phyloP scores from a whole-genome alignment of 805 yeast genomes.

The Candida dajiaensis region DNA sequence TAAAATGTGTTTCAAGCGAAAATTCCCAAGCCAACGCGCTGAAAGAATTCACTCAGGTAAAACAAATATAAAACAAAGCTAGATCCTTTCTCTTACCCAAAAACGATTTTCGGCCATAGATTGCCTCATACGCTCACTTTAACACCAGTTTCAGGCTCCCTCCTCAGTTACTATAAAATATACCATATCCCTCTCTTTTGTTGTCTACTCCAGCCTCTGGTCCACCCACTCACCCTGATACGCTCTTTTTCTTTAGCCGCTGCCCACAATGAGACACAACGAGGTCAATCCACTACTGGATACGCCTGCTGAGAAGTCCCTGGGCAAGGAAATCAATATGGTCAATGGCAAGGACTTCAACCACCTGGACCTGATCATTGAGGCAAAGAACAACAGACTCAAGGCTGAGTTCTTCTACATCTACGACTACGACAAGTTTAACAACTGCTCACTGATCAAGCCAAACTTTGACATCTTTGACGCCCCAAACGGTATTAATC shows the following conservation, averaged over 20 bases:
- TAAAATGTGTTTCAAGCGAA: neutral
- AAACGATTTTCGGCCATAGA: neutral
- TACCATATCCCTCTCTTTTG: neutral
- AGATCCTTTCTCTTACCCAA: neutral
- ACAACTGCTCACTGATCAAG: conserved; percentile 22
- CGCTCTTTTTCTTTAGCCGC: neutral
- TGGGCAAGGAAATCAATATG: conserved; percentile 24
- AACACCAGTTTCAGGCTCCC: neutral
- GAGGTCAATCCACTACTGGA: conserved; percentile 13
- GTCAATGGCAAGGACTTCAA: conserved; percentile 20
- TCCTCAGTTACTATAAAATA: neutral
- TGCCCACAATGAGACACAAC: neutral
- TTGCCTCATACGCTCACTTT: neutral
- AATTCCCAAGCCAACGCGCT: neutral
- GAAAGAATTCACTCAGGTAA: neutral
- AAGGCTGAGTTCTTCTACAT: conserved; percentile 27
- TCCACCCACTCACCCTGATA: neutral
- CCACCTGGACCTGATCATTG: conserved; percentile 23
- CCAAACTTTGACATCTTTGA: conserved; percentile 19
- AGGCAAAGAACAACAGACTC: conserved; percentile 24
- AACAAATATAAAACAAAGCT: neutral
- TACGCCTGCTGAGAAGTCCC: conserved; percentile 19
- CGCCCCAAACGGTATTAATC: conserved; percentile 20
- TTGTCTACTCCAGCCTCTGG: too few species aligned
- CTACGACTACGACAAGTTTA: conserved; percentile 27